Base-by-base conservation (phyloP, 1,139 yeast genomes). In the Yamadazyma diospyri region DNA sequence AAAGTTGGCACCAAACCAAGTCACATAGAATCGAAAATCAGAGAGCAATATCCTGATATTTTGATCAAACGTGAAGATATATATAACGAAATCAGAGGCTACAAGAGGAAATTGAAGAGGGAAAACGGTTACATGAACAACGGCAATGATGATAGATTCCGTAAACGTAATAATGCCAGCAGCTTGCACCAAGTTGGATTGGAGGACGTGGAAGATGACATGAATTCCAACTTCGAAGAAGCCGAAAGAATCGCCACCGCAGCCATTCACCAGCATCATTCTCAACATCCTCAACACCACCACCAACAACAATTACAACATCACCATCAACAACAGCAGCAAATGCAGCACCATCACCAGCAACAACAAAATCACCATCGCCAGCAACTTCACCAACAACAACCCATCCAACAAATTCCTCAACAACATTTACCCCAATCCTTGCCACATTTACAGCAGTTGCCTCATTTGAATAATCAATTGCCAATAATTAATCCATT, bases 1-100 rank as follows among this genome's bases (percentile, higher is more conserved):
- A 69, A 69, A 42, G 64, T 69, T 25, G 81, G 80, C 25, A 74
- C 78, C 31, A 75, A 75, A 49, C 81, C 81, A n/a, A 63, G 72
- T 12, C 73, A 67, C 43, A 75, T 75, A 42, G 79, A 74, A 48
- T 61, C 68, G 25, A 74, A 72, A 45, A 68, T 74, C 39, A 67
- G 64, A 43, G 73, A 72, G 35, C 72, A 71, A 42, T 74, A 65
- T 49, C 78, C 77, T 20, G 78, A 72, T 41, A 72, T 74, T 27
- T 60, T 72, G 34, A 73, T 74, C 43, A 74, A 74, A 50, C 59
- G 79, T 37, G 79, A 74, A 48, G 80, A 74, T 50, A 74, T 74
- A 36, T 74, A 73, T 49, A 74, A 74, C 50, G 80, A 74, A 49
- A 73, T 74, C 43, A 55, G 80, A 38, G 78, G 78, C n/a, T 69